Evolutionary conservation across 192 early-diverging fungal species (phyloP), one percentile per base, ranked within the genome.

Genomic region (Obelidium mucronatum): DNA sequence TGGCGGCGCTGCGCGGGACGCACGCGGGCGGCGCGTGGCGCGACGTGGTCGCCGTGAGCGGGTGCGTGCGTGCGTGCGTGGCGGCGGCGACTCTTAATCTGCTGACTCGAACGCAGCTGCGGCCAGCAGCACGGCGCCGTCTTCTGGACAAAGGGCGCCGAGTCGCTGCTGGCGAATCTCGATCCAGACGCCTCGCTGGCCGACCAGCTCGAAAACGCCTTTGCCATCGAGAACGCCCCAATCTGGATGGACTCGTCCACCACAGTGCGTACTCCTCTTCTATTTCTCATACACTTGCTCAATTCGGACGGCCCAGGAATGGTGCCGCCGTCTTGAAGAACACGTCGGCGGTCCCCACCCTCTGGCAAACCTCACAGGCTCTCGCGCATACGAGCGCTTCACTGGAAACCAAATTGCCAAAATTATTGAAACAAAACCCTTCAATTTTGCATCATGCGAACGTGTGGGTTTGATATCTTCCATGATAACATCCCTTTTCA

Each of bases 71-170:
- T 30, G 3, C 17, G 17, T 1, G 22, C 6, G 22, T 34, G 19
- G 19, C 6, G 42, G 67, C 11, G 40, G 24, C 8, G 17, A 31
- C 6, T 69, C 34, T 22, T 58, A 40, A 13, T 11, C 42, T 5
- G 28, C n/a, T 53, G 19, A 28, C 6, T 6, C 67, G 15, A 54
- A 53, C 54, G 5, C 22, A 40, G 71, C 11, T 73, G 71, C 39
- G 71, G 71, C 28, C 72, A 94, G 90, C 94, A 95, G 87, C 94
- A 95, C 58, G 94, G 93, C 19, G 92, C 90, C 73, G 92, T 95
- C 1, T 95, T 91, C 81, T 95, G 92, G 93, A 78, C 80, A 6
- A 48, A 79, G 8, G 35, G 77, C 1, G 91, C 90, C 2, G 64
- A 83, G 22, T 67, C 85, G 0, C 15, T 76, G 2, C 76, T 94